A percentile compares a stretch with the other conserved stretches of the same genome.
Conservation (phyloP, 2,329 filamentous ascomycete species). For the Fusarium illudens region DNA sequence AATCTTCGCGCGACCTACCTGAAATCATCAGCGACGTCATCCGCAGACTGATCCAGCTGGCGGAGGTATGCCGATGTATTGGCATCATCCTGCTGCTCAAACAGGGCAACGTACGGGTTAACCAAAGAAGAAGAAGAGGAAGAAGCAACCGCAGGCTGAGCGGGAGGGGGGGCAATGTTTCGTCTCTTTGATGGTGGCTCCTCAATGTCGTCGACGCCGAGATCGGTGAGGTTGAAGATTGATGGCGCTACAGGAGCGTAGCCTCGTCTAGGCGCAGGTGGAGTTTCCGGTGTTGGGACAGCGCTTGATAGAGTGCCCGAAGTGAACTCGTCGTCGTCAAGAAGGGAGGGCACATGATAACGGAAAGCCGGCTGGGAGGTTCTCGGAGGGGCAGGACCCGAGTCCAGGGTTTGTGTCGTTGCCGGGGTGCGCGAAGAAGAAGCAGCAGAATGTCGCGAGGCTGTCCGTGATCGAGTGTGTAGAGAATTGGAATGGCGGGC, state of each 20-base stretch:
- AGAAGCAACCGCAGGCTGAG: not conserved
- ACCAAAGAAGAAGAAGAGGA: conserved; percentile 25
- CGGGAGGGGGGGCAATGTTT: not conserved
- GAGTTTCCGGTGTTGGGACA: not conserved
- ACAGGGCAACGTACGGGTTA: conserved; percentile 44
- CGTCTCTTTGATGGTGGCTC: not conserved
- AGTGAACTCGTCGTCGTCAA: conserved; percentile 34
- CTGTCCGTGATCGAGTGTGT: not conserved
- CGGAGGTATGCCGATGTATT: conserved; percentile 45
- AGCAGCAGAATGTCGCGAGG: conserved; percentile 29
- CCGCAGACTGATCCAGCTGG: conserved; percentile 36
- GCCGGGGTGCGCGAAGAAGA: not conserved
- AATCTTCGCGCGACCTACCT: conserved; percentile 39
- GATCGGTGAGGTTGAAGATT: conserved; percentile 26
- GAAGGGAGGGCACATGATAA: conserved; percentile 31
- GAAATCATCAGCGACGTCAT: conserved; percentile 44
- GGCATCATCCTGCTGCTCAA: conserved; percentile 45
- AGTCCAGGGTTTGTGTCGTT: conserved; percentile 14
- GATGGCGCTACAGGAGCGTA: conserved; percentile 35
- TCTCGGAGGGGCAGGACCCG: conserved; percentile 17
- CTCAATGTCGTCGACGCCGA: conserved; percentile 10
- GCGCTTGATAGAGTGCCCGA: not conserved
- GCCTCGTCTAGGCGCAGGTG: conserved; percentile 11
- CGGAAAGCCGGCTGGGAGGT: conserved; percentile 20
- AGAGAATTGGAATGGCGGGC: not conserved